These are phyloP conservation scores for Aspergillus aculeatus DNA, from an alignment of 2,329 filamentous ascomycete genomes.

Conservation along the genomic window DNA sequence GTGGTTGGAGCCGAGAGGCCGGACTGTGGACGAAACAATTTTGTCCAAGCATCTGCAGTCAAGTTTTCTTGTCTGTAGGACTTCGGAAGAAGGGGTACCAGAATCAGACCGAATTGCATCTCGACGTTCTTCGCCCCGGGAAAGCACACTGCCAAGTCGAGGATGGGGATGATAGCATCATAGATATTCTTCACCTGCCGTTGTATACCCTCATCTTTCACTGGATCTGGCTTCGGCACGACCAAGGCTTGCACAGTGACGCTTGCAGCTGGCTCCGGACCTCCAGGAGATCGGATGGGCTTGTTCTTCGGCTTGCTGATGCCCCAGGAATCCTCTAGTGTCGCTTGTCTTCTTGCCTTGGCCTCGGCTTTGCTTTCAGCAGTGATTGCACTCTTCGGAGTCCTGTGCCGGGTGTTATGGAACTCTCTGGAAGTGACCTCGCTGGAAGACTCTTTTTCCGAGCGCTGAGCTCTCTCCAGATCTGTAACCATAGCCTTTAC, in stretches of 20 bases:
- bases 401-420: slow-evolving; percentile 33
- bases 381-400: slow-evolving; percentile 18
- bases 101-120: slow-evolving; percentile 38
- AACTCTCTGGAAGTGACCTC: slow-evolving; percentile 27
- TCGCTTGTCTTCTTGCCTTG: slow-evolving; percentile 27
- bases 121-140: slow-evolving; percentile 37
- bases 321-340: slow-evolving; percentile 32
- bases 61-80: slow-evolving; percentile 19
- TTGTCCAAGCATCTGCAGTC: slow-evolving; percentile 28
- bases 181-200: slow-evolving; percentile 27
- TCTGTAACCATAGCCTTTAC: slow-evolving; percentile 13
- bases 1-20: slow-evolving; percentile 29
- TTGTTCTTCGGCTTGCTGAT: slow-evolving; percentile 12
- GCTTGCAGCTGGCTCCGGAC: neutral
- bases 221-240: neutral
- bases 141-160: slow-evolving; percentile 37
- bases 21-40: slow-evolving; percentile 33
- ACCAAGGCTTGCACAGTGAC: neutral
- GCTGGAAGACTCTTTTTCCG: slow-evolving; percentile 6
- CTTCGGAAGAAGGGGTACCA: slow-evolving; percentile 30
- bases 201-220: slow-evolving; percentile 4
- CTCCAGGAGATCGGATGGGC: neutral
- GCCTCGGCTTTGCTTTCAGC: slow-evolving; percentile 16
- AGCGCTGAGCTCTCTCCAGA: slow-evolving; percentile 13
- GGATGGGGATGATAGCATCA: slow-evolving; percentile 26